phyloP scores from a whole-genome alignment of 2,329 filamentous ascomycete genomes.

The Achaetomium macrosporum region DNA sequence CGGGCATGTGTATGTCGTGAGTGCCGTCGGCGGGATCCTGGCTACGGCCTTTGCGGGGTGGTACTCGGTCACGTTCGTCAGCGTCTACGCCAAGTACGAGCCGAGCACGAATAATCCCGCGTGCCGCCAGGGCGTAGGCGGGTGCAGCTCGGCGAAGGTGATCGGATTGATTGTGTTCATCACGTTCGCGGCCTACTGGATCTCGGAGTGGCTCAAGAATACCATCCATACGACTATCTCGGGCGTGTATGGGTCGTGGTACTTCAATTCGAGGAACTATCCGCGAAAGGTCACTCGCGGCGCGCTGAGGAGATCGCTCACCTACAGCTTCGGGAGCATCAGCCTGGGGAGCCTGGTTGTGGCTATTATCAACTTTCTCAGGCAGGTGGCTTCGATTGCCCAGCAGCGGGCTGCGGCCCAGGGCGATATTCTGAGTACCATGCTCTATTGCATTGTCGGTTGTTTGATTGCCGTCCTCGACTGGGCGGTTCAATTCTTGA shows the following conservation, averaged over 20 bases:
- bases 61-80: conserved; percentile 80
- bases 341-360: conserved; percentile 79
- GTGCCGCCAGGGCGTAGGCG: conserved; percentile 48
- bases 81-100: conserved; percentile 78
- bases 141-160: conserved; percentile 70
- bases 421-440: conserved; percentile 61
- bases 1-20: conserved; percentile 83
- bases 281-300: conserved; percentile 75
- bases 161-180: conserved; percentile 80
- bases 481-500: conserved; percentile 84
- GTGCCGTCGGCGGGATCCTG: conserved; percentile 71
- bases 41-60: conserved; percentile 74
- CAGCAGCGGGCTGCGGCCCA: conserved; percentile 56
- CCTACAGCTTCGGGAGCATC: conserved; percentile 90
- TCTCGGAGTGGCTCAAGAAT: conserved; percentile 90
- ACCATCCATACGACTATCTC: conserved; percentile 83
- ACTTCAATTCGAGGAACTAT: conserved; percentile 67
- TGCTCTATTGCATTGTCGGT: conserved; percentile 67
- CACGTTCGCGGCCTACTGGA: conserved; percentile 91
- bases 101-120: conserved; percentile 51
- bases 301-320: conserved; percentile 74
- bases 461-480: conserved; percentile 74
- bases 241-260: conserved; percentile 90
- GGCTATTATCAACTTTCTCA: conserved; percentile 77
- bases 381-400: conserved; percentile 76